These are phyloP conservation scores for Colletotrichum melonis DNA, from an alignment of 2,329 filamentous ascomycete genomes.

Conservation along the genomic window DNA sequence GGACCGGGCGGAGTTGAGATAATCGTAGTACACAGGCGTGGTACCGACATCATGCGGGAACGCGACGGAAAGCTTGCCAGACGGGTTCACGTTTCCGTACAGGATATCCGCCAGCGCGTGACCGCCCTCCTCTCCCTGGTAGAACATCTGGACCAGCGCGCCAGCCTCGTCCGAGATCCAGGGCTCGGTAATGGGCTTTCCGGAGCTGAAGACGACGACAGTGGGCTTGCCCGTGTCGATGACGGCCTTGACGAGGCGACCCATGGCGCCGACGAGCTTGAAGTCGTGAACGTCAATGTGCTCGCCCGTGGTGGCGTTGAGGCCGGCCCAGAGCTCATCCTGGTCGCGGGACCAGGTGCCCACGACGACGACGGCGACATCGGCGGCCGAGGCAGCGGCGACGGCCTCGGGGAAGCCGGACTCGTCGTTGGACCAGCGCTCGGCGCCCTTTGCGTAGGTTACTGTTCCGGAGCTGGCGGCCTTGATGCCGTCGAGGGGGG, in stretches of 20 bases:
- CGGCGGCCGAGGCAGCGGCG: constrained; percentile 72
- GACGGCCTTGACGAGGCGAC: constrained; percentile 73
- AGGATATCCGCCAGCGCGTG: constrained; percentile 74
- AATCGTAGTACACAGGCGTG: constrained; percentile 78
- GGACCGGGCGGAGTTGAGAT: constrained; percentile 73
- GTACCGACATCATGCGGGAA: constrained; percentile 76
- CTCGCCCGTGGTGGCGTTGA: constrained; percentile 81
- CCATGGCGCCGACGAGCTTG: constrained; percentile 77
- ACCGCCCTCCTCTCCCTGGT: constrained; percentile 76
- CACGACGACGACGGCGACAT: constrained; percentile 79
- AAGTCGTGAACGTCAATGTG: constrained; percentile 75
- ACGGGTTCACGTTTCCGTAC: constrained; percentile 73
- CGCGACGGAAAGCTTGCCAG: constrained; percentile 73
- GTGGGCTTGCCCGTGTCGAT: constrained; percentile 75
- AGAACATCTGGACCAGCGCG: constrained; percentile 80
- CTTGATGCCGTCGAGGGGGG: constrained; percentile 76
- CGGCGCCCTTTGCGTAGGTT: constrained; percentile 76
- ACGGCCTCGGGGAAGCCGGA: constrained; percentile 76
- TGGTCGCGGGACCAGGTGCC: constrained; percentile 83
- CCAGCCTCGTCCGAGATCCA: constrained; percentile 76
- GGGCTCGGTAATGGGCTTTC: constrained; percentile 78
- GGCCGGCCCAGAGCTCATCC: constrained; percentile 73
- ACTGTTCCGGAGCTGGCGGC: constrained; percentile 69
- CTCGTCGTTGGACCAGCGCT: constrained; percentile 78
- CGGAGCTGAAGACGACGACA: constrained; percentile 74